Evolutionary conservation across 208 protist genomes (phyloP).

Genomic region (Trypanosoma rangeli): DNA sequence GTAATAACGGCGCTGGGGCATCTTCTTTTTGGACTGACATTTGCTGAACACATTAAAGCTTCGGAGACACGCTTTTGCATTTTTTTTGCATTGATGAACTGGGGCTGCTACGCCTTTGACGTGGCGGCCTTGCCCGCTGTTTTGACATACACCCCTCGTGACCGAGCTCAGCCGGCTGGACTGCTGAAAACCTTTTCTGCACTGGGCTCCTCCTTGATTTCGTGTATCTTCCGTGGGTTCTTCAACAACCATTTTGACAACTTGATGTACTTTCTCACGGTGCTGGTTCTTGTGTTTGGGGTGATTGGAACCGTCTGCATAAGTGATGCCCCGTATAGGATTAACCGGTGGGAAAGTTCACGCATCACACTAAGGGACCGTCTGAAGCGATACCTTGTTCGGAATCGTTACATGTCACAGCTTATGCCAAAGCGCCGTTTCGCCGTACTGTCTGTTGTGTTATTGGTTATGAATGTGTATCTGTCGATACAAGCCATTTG

Average conservation of each 20-base stretch:
- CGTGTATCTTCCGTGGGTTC: conserved; percentile 16
- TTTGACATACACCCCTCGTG: conserved; percentile 50
- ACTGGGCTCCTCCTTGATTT: conserved; percentile 7
- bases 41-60: conserved; percentile 33
- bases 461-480: conserved; percentile 57
- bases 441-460: conserved; percentile 26
- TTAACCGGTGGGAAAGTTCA: conserved; percentile 38
- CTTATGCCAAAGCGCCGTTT: conserved; percentile 50
- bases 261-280: conserved; percentile 25
- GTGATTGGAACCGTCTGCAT: conserved; percentile 16
- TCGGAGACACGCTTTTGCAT: conserved; percentile 34
- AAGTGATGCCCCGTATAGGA: conserved; percentile 47
- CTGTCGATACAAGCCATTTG: conserved; percentile 48
- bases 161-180: conserved; percentile 34
- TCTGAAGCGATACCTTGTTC: conserved; percentile 41
- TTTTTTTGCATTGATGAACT: conserved; percentile 53
- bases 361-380: conserved; percentile 25
- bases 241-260: conserved; percentile 13
- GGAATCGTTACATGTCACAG: conserved; percentile 61
- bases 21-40: conserved; percentile 42
- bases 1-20: conserved; percentile 21
- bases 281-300: conserved; percentile 7
- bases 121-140: conserved; percentile 34
- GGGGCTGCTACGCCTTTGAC: conserved; percentile 48
- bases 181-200: conserved; percentile 20